These are phyloP conservation scores for Solanum chiquidenum DNA, from an alignment of 257 asterid genomes.

Conservation along the genomic window DNA sequence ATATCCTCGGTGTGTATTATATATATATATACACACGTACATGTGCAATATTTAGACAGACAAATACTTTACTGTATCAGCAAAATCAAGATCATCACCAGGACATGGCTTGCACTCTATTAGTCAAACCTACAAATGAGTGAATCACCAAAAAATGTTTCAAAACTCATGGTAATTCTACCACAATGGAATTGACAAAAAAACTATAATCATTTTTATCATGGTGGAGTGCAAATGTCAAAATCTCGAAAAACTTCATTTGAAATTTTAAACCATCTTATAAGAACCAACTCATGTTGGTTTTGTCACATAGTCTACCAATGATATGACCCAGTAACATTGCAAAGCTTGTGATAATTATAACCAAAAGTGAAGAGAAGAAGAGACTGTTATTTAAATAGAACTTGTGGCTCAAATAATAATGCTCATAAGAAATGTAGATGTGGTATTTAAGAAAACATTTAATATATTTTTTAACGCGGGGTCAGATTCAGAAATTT, in stretches of 20 bases:
- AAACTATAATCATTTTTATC: not conserved
- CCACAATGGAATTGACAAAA: not conserved
- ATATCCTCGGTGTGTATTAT: no score
- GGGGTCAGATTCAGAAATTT: not conserved
- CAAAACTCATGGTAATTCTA: not conserved
- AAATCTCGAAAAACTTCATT: not conserved
- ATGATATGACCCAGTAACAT: not conserved
- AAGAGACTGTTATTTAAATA: not conserved
- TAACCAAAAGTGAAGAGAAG: no score
- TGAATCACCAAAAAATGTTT: not conserved
- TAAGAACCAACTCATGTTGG: not conserved
- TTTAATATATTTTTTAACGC: not conserved
- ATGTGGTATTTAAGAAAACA: not conserved
- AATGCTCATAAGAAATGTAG: not conserved
- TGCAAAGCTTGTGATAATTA: not conserved
- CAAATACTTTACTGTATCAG: not conserved
- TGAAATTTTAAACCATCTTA: not conserved
- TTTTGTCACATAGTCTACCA: no score
- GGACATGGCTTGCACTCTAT: not conserved
- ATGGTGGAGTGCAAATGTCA: not conserved
- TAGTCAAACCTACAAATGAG: not conserved
- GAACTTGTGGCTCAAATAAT: not conserved
- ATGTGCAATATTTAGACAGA: not conserved
- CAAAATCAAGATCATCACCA: not conserved
- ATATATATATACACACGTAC: no score